Percentiles rank a stretch among this genome's conserved stretches.
phyloP scores from a whole-genome alignment of 306 rosid genomes.

The Dicorynia guianensis region DNA sequence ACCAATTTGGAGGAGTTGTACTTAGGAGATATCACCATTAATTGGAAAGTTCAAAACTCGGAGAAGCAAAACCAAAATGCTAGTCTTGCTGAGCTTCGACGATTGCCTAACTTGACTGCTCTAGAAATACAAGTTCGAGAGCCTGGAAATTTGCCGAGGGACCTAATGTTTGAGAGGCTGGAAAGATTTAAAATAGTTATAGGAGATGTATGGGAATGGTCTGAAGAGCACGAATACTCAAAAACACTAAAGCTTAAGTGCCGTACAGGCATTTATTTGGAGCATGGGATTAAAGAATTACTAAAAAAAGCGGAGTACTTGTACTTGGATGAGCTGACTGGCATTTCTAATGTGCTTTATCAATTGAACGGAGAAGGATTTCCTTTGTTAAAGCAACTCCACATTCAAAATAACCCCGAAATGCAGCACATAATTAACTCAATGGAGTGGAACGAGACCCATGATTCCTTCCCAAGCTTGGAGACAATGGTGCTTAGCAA shows the following conservation, averaged over 20 bases:
- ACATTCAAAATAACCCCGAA: background rate
- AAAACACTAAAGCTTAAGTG: no score
- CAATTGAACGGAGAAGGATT: constrained; percentile 8
- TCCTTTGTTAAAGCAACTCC: constrained; percentile 37
- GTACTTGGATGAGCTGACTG: no score
- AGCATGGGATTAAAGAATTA: no score
- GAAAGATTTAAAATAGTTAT: background rate
- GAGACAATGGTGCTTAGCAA: background rate
- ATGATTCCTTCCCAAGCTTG: background rate
- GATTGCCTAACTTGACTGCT: background rate
- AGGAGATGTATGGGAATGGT: no score
- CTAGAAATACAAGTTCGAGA: constrained; percentile 4
- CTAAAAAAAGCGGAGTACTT: no score
- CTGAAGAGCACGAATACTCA: no score
- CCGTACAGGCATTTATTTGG: no score
- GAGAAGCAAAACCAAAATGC: background rate
- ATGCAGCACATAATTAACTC: background rate
- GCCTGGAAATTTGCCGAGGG: background rate
- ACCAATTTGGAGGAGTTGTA: constrained; percentile 28
- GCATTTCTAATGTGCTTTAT: no score
- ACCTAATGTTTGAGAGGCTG: background rate
- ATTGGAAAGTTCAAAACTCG: constrained; percentile 11
- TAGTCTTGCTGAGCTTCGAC: constrained; percentile 19
- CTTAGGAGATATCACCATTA: background rate
- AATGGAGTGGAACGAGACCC: background rate